Evolutionary conservation across 2,329 filamentous ascomycete genomes (phyloP), one percentile per base, ranked within the genome.

Genomic region (Calonectria honghensis): DNA sequence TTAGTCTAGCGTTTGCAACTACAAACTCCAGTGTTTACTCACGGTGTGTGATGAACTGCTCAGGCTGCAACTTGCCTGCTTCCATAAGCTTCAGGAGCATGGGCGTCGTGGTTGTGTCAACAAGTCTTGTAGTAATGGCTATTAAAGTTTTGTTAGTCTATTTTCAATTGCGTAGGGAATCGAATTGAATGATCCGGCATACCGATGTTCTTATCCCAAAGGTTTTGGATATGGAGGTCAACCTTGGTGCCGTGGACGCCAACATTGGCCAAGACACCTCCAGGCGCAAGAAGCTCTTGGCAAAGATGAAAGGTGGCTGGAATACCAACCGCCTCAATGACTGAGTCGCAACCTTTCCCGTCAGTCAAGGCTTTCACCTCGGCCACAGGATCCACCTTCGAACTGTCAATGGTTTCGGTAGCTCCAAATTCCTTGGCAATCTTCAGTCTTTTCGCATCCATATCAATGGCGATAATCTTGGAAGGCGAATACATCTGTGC

Each of bases 291-390:
- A 31, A 92, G 78, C 10, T 87, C 83, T 80, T 92, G 90, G 68
- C 87, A 89, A 52, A 91, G 82, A 20, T 88, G 84, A 78, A 92
- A 91, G 0, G 88, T 91, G 0, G 84, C 85, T 0, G 89, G 88
- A 11, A 90, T 83, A 1, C 90, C 90, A 2, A 92, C 91, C 0
- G 89, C 90, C 80, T 92, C 90, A 65, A 91, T 90, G 1, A 92
- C 90, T 0, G 88, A 85, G 73, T 92, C 90, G 75, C 89, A 91
- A 0, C 90, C 90, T 68, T 87, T 84, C 1, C 86, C 87, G n/a
- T 87, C 86, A 0, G 89, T 90, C 67, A 90, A 75, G 0, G 81
- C 81, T 77, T 84, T 84, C 2, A 90, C 83, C 4, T 79, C 76
- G 13, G 85, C 82, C 6, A 85, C 81, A 0, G 85, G 82, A n/a